Conservation (phyloP, 1,284 basidiomycete species). For the Lentinula novae-zelandiae region DNA sequence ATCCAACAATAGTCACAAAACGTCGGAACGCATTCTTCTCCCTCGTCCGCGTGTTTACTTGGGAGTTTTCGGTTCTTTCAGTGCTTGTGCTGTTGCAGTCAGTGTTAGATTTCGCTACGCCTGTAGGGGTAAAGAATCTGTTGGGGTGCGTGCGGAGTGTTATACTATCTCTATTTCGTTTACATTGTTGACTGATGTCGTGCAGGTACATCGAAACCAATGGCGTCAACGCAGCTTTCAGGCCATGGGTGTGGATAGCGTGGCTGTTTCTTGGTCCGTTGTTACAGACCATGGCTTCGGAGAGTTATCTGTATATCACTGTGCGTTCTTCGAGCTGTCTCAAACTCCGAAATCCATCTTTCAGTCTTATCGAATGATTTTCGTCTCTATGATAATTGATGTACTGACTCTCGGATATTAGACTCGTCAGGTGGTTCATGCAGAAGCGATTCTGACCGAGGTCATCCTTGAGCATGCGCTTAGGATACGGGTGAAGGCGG, state of each 20-base stretch:
- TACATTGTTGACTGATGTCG: background rate
- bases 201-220: conserved; percentile 40
- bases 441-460: conserved; percentile 64
- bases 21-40: conserved; percentile 25
- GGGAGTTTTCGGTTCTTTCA: conserved; percentile 32
- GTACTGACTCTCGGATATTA: background rate
- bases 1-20: conserved; percentile 5
- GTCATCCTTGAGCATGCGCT: conserved; percentile 70
- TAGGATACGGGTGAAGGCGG: conserved; percentile 61
- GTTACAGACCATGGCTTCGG: conserved; percentile 27
- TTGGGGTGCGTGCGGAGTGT: conserved; percentile 13
- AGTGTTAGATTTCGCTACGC: conserved; percentile 27
- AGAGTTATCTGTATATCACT: conserved; percentile 48
- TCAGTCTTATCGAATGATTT: background rate
- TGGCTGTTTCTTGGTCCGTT: conserved; percentile 31
- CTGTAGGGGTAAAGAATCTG: conserved; percentile 36
- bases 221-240: conserved; percentile 30
- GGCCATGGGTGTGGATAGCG: conserved; percentile 45
- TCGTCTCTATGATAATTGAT: background rate
- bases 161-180: background rate
- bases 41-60: conserved; percentile 20
- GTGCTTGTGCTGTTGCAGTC: background rate
- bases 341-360: no score
- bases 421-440: conserved; percentile 47
- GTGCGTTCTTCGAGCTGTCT: conserved; percentile 24